Evolutionary conservation across 2,329 filamentous ascomycete genomes (phyloP).

Genomic region (Biscogniauxia marginata): DNA sequence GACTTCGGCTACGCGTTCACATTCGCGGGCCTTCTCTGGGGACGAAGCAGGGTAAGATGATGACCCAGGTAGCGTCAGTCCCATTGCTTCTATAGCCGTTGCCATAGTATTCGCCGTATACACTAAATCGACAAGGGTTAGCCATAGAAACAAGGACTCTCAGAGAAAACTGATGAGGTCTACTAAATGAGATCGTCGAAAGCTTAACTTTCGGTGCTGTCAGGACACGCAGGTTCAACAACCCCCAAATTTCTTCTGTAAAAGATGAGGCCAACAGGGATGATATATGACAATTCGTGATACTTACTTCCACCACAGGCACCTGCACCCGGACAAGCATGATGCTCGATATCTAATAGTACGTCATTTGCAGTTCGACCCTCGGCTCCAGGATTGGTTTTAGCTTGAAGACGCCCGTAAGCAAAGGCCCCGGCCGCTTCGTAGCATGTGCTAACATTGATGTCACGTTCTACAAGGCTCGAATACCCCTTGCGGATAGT

Average conservation of each 20-base stretch:
- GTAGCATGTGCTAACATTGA: constrained; percentile 88
- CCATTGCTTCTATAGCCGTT: constrained; percentile 86
- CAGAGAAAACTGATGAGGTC: no score
- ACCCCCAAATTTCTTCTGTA: no score
- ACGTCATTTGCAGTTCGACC: constrained; percentile 74
- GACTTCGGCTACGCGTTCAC: constrained; percentile 73
- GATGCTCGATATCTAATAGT: constrained; percentile 75
- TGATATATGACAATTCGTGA: no score
- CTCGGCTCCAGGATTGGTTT: constrained; percentile 58
- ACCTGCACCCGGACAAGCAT: constrained; percentile 74
- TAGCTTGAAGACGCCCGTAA: constrained; percentile 74
- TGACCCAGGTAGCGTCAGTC: constrained; percentile 77
- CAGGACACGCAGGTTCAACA: no score
- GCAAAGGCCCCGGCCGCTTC: constrained; percentile 81
- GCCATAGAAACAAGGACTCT: no score
- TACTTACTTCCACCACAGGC: constrained; percentile 63
- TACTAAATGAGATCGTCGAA: no score
- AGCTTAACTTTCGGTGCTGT: not conserved
- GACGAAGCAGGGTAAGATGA: constrained; percentile 79
- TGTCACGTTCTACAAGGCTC: constrained; percentile 67
- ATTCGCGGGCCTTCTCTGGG: constrained; percentile 84
- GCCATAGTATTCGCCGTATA: constrained; percentile 96
- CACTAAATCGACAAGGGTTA: constrained; percentile 42
- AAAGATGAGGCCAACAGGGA: no score
- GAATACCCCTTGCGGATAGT: constrained; percentile 88